Evolutionary conservation across 345 rosid genomes (phyloP).

Genomic region (Tarenaya hassleriana): DNA sequence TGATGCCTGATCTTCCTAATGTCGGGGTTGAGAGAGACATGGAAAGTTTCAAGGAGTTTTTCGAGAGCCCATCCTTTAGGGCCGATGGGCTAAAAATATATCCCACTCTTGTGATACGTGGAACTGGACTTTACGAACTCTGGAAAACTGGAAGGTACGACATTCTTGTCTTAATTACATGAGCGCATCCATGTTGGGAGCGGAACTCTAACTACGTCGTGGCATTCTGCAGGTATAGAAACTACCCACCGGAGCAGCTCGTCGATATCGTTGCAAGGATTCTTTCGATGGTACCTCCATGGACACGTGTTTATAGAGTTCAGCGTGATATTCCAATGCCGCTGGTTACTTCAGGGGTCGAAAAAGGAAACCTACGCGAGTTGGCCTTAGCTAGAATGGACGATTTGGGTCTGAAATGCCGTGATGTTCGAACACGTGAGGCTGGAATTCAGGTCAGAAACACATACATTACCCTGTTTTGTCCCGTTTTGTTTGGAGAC

Average conservation of each 20-base stretch:
- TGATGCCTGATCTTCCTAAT: conserved; percentile 99
- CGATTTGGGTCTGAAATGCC: conserved; percentile 94
- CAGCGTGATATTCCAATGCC: conserved; percentile 99
- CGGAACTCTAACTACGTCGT: neutral
- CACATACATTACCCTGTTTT: neutral
- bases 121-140: conserved; percentile 94
- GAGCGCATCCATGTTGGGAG: conserved; percentile 1
- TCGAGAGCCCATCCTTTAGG: conserved; percentile 90
- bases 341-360: conserved; percentile 96
- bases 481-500: neutral
- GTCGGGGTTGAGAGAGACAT: conserved; percentile 96
- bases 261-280: conserved; percentile 97
- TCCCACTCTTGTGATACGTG: conserved; percentile 97
- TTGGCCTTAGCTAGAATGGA: conserved; percentile 95
- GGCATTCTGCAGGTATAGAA: conserved; percentile 60
- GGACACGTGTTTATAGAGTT: conserved; percentile 99
- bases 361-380: conserved; percentile 98
- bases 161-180: conserved; percentile 2
- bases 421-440: conserved; percentile 97
- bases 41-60: conserved; percentile 94
- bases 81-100: conserved; percentile 98
- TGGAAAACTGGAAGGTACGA: conserved; percentile 95
- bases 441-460: conserved; percentile 89
- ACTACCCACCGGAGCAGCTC: conserved; percentile 96
- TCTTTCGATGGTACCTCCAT: conserved; percentile 97